Conservation (phyloP, 2,329 filamentous ascomycete species). For the Hypoxylon sp. region DNA sequence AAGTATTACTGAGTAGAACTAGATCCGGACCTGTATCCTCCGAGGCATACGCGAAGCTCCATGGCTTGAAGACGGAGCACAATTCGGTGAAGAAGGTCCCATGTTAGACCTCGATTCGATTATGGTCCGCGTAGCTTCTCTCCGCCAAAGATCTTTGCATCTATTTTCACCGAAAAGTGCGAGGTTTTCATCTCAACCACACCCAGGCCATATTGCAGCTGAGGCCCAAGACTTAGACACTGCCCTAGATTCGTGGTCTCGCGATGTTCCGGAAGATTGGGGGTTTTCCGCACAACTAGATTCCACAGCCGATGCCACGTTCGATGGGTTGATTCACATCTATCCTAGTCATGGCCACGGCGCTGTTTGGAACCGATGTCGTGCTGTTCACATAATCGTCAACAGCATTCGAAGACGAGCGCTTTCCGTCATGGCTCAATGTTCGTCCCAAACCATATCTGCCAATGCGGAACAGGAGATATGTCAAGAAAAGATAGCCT, state of each 20-base stretch:
- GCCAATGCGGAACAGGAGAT: conserved; percentile 12
- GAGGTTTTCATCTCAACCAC: conserved; percentile 23
- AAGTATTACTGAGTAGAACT: background rate
- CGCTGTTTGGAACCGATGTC: conserved; percentile 22
- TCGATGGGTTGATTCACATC: conserved; percentile 15
- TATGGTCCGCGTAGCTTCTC: conserved; percentile 28
- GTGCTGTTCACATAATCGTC: conserved; percentile 23
- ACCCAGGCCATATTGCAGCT: conserved; percentile 15
- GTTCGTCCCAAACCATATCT: conserved; percentile 10
- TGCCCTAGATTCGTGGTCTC: conserved; percentile 27
- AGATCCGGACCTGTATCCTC: conserved; percentile 33
- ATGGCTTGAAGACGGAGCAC: conserved; percentile 19
- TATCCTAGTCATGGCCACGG: conserved; percentile 28
- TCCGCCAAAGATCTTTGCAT: conserved; percentile 21
- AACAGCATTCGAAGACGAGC: conserved; percentile 33
- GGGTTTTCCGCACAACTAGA: conserved; percentile 3
- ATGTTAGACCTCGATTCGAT: conserved; percentile 24
- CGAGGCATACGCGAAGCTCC: conserved; percentile 20
- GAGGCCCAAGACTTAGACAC: conserved; percentile 21
- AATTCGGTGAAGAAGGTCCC: conserved; percentile 30
- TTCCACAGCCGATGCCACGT: background rate
- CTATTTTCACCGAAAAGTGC: conserved; percentile 28
- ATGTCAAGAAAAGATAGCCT: conserved; percentile 27
- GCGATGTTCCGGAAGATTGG: conserved; percentile 20
- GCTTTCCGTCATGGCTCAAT: conserved; percentile 16